Evolutionary conservation across 495 filamentous ascomycete genomes (phyloP).

Genomic region (Aspergillus cavernicola): DNA sequence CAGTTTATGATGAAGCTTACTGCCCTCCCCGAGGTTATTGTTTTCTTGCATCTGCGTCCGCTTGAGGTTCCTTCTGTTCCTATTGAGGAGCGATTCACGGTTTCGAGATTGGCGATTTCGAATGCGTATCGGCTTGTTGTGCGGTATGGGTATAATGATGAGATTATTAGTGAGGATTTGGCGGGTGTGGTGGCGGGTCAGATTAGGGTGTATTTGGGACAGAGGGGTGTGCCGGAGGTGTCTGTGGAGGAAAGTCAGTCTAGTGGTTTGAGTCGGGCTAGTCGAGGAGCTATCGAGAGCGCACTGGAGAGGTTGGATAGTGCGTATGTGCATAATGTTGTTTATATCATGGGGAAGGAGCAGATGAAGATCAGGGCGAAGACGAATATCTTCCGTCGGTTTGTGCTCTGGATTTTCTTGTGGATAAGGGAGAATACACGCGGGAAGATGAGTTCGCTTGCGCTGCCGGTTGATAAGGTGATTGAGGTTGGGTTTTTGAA

Average conservation of each 20-base stretch:
- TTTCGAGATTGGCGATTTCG: constrained; percentile 45
- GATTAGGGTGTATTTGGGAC: constrained; percentile 40
- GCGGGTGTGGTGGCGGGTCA: constrained; percentile 57
- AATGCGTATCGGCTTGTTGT: constrained; percentile 63
- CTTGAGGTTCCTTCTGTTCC: constrained; percentile 40
- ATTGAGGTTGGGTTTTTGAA: constrained; percentile 72
- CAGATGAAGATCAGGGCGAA: constrained; percentile 54
- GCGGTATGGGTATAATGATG: constrained; percentile 68
- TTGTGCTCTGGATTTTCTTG: constrained; percentile 55
- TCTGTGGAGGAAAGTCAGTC: not conserved
- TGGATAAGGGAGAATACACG: constrained; percentile 69
- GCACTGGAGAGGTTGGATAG: constrained; percentile 40
- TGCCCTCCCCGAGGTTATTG: constrained; percentile 50
- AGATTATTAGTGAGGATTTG: constrained; percentile 60
- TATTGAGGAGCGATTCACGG: constrained; percentile 45
- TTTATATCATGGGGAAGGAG: constrained; percentile 73
- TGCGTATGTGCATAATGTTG: constrained; percentile 57
- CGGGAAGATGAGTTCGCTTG: constrained; percentile 58
- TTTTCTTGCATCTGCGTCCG: constrained; percentile 63
- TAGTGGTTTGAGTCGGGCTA: constrained; percentile 1
- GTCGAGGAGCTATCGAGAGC: not conserved
- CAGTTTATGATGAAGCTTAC: constrained; percentile 63
- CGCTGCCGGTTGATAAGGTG: constrained; percentile 56
- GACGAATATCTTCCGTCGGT: constrained; percentile 40
- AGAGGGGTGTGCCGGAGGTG: not conserved